Base-by-base conservation (phyloP, 176 grass and related monocot genomes). In the Triticum monococcum region DNA sequence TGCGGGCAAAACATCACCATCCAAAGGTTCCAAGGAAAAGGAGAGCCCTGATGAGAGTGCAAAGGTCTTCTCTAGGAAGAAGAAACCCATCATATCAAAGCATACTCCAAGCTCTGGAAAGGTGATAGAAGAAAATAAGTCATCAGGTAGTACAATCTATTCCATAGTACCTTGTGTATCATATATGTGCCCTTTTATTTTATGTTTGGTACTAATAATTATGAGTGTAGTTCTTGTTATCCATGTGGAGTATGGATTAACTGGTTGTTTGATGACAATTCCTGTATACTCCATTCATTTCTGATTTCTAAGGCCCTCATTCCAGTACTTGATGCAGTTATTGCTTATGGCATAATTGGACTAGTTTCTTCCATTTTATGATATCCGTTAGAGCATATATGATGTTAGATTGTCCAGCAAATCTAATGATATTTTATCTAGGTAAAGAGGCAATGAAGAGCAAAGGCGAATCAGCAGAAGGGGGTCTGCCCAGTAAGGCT, bases 1-100 rank as follows among this genome's bases (percentile, higher is more conserved):
- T 43, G 78, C 79, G 32, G 36, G 84, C 45, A 86, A 85, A 91
- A 88, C 83, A 63, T 72, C 84, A 84, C 87, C 89, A 32, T 78
- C 88, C 37, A 92, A 90, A 76, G 50, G 60, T 79, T 75, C 79
- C 56, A 90, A 94, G 77, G 89, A 82, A 83, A 77, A 85, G 73
- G 87, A 72, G 36, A 88, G 78, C 38, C 85, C 60, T n/a, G 80
- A 92, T 43, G 84, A 79, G 22, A 89, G 86, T 84, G 77, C 85
- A 77, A 97, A 99, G 77, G 94, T 99, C 75, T 94, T 99, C 84
- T 97, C 92, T 80, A 95, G 97, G 80, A 99, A 99, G 83, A 99
- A 81, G 77, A 99, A 87, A 83, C 28, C 68, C 23, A 32, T 83
- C 54, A 72, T 67, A 30, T 64, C 76, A 54, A 93, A 89, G 64